Conservation (phyloP, 140 eudicot species). For the Cichorium intybus region DNA sequence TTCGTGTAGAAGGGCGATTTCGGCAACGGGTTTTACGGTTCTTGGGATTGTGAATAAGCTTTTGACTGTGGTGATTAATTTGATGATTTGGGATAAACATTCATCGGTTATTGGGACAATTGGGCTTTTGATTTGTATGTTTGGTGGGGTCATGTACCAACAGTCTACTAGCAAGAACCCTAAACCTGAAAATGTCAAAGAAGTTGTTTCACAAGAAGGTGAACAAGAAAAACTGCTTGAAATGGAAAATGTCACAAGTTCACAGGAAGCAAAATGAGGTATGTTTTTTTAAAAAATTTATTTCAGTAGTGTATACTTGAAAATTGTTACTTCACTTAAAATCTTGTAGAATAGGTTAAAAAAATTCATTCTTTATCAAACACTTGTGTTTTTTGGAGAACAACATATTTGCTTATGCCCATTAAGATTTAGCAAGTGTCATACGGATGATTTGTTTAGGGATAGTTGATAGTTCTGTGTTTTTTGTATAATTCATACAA, state of each 20-base stretch:
- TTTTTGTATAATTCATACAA: background rate
- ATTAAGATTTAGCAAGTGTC: background rate
- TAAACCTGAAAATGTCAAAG: constrained; percentile 43
- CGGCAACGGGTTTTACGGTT: constrained; percentile 98
- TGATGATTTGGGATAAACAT: constrained; percentile 93
- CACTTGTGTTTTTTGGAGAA: background rate
- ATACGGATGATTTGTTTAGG: background rate
- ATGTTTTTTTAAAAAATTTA: background rate
- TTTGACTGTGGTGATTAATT: constrained; percentile 86
- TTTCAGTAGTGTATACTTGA: background rate
- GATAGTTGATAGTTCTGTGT: background rate
- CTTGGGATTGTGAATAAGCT: constrained; percentile 95
- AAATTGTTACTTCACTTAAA: background rate
- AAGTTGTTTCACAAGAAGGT: constrained; percentile 43
- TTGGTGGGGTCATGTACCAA: constrained; percentile 88
- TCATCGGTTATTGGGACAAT: constrained; percentile 79
- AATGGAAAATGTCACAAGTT: constrained; percentile 39
- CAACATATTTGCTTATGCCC: background rate
- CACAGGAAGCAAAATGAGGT: constrained; percentile 35
- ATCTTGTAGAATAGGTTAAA: background rate
- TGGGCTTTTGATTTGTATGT: constrained; percentile 88
- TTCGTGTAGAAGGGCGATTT: constrained; percentile 92
- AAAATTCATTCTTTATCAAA: constrained; percentile 1
- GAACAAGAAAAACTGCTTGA: constrained; percentile 77
- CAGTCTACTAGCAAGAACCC: constrained; percentile 52